Base-by-base conservation (phyloP, 192 early-diverging fungal species). In the Coemansia sp. region DNA sequence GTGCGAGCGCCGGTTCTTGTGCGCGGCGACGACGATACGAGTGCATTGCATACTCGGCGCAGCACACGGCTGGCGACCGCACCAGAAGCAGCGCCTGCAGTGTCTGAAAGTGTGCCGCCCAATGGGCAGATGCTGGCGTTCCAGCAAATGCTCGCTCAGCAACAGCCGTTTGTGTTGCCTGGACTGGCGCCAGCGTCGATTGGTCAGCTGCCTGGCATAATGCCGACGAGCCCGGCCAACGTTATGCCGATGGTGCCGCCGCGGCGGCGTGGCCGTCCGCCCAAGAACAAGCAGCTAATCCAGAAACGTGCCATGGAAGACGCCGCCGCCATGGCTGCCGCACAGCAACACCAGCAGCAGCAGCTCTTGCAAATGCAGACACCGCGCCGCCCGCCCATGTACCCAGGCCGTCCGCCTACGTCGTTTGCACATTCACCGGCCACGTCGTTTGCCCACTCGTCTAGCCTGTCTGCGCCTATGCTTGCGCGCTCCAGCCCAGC, bases 281-380 rank as follows among this genome's bases (percentile, higher is more conserved):
- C 77, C 35, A 80, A 80, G 62, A 80, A 80, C 54, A 71, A 74
- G 68, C 68, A 74, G 65, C 71, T 80, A 14, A 80, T 80, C 27
- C 56, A 74, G 54, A 64, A 73, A 64, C 77, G 71, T 11, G 77
- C 71, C 5, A 67, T 64, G 61, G 77, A 80, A 55, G 71, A 73
- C 45, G 77, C 77, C 0, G 76, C 76, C 1, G 66, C 59, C 8
- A 50, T 50, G 9, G 61, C 55, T 11, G 75, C 69, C 3, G 27
- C 27, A 4, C 54, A 56, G 54, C 51, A 20, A 52, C 19, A 52
- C 50, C 64, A 53, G 22, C 19, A 53, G 55, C 64, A 3, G 71
- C 67, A 2, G 71, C 71, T 18, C 61, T 53, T 16, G 48, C 48
- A 16, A 35, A 51, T 39, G 51, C 61, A 24, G 61, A 16, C 59